phyloP scores from a whole-genome alignment of 257 asterid species.

The Sherardia arvensis region DNA sequence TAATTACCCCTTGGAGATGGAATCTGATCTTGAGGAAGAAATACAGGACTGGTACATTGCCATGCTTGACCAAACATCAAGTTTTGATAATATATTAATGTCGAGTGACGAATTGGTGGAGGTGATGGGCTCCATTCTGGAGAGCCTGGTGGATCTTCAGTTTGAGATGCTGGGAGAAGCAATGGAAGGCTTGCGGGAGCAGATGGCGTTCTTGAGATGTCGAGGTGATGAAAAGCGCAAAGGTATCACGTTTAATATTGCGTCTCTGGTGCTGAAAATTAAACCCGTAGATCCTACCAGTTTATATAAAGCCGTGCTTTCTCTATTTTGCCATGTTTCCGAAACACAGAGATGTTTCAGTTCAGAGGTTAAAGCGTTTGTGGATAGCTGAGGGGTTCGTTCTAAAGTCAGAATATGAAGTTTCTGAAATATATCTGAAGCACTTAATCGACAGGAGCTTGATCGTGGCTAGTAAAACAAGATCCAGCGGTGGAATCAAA shows the following conservation, averaged over 20 bases:
- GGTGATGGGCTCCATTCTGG: no score
- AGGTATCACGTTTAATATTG: background rate
- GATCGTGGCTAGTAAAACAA: background rate
- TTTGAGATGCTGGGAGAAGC: no score
- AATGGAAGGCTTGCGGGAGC: no score
- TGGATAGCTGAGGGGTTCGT: constrained; percentile 14
- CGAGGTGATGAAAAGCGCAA: background rate
- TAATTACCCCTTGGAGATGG: background rate
- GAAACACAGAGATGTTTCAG: constrained; percentile 1
- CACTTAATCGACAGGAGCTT: background rate
- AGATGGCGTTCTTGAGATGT: no score
- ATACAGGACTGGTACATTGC: background rate
- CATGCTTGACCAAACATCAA: background rate
- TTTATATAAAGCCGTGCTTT: constrained; percentile 4
- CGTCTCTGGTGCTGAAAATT: background rate
- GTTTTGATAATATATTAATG: no score
- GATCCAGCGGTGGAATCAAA: background rate
- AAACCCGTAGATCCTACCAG: background rate
- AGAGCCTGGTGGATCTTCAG: no score
- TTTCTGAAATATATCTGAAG: background rate
- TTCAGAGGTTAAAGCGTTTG: background rate
- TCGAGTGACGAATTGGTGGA: background rate
- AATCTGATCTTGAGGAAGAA: background rate
- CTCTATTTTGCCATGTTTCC: constrained; percentile 8
- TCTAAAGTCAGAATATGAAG: background rate